Conservation (phyloP, 306 rosid species). For the Dalbergia cochinchinensis region DNA sequence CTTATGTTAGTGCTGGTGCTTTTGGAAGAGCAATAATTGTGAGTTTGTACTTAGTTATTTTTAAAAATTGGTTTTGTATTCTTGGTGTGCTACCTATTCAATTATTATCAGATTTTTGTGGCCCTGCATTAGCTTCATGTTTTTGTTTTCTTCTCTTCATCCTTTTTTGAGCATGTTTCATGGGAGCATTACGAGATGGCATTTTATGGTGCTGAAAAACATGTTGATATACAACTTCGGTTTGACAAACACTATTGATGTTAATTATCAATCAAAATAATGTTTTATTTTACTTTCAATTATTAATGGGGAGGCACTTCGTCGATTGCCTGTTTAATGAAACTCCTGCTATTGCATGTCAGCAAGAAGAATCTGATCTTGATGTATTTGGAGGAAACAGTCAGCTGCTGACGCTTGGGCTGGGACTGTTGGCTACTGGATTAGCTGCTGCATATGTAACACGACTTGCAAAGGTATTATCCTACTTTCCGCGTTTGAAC, state of each 20-base stretch:
- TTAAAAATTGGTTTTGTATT: background rate
- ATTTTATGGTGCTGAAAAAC: slow-evolving; percentile 17
- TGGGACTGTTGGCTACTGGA: slow-evolving; percentile 85
- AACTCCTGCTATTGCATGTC: slow-evolving; percentile 52
- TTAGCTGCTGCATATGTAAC: slow-evolving; percentile 91
- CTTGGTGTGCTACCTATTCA: slow-evolving; percentile 14
- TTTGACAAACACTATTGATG: slow-evolving; percentile 4
- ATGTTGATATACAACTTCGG: background rate
- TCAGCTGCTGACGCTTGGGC: slow-evolving; percentile 81
- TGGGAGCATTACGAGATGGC: slow-evolving; percentile 20
- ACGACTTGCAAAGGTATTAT: slow-evolving; percentile 83
- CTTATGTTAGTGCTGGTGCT: slow-evolving; percentile 99
- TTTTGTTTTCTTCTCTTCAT: slow-evolving; percentile 1
- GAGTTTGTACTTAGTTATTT: slow-evolving; percentile 56
- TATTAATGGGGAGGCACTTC: slow-evolving; percentile 2
- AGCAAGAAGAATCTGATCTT: slow-evolving; percentile 93
- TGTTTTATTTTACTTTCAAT: slow-evolving; percentile 17
- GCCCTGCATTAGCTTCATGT: slow-evolving; percentile 2
- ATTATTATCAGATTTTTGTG: background rate
- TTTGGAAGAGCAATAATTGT: slow-evolving; percentile 97
- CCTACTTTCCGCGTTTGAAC: slow-evolving; percentile 4
- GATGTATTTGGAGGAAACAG: slow-evolving; percentile 75
- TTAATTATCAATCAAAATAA: background rate
- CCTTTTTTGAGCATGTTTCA: slow-evolving; percentile 4
- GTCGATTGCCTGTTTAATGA: slow-evolving; percentile 33